phyloP scores from a whole-genome alignment of 2,329 filamentous ascomycete species.

The Lizonia empirigonia region DNA sequence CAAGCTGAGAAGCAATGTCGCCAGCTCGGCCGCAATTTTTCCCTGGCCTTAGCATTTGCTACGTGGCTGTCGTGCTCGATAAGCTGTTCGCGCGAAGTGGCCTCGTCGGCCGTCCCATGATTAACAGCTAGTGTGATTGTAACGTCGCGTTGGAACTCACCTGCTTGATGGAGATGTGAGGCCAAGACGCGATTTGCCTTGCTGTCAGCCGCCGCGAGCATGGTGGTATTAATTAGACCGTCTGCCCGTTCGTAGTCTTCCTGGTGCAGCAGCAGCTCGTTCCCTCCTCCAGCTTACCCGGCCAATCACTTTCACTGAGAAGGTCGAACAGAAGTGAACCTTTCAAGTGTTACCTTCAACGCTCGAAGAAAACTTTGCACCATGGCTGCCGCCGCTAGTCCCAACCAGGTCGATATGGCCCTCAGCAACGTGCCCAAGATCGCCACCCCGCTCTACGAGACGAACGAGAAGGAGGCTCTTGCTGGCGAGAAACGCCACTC shows the following conservation, averaged over 20 bases:
- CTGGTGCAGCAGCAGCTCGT: slow-evolving; percentile 21
- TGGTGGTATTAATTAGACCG: slow-evolving; percentile 24
- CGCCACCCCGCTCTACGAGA: slow-evolving; percentile 40
- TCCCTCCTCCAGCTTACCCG: slow-evolving; percentile 15
- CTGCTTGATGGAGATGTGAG: slow-evolving; percentile 39
- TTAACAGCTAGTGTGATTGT: slow-evolving; percentile 31
- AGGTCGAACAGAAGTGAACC: slow-evolving; percentile 3
- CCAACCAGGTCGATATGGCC: slow-evolving; percentile 44
- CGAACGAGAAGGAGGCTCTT: slow-evolving; percentile 41
- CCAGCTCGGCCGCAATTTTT: slow-evolving; percentile 26
- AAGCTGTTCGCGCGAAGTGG: slow-evolving; percentile 22
- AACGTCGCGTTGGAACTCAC: slow-evolving; percentile 33
- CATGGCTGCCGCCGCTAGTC: slow-evolving; percentile 41
- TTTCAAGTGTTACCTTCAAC: slow-evolving; percentile 16
- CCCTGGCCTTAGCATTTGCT: slow-evolving; percentile 28
- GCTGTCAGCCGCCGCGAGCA: slow-evolving; percentile 17
- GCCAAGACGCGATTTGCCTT: slow-evolving; percentile 24
- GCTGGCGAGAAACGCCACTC: slow-evolving; percentile 32
- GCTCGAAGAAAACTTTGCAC: slow-evolving; percentile 22
- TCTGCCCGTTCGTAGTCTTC: slow-evolving; percentile 6
- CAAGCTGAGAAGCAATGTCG: slow-evolving; percentile 38
- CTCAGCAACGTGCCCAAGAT: slow-evolving; percentile 44
- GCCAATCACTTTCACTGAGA: slow-evolving; percentile 18
- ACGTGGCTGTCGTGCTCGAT: slow-evolving; percentile 28
- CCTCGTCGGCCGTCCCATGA: slow-evolving; percentile 12